Base-by-base conservation (phyloP, 805 yeast genomes). In the Wickerhamomyces bovis region DNA sequence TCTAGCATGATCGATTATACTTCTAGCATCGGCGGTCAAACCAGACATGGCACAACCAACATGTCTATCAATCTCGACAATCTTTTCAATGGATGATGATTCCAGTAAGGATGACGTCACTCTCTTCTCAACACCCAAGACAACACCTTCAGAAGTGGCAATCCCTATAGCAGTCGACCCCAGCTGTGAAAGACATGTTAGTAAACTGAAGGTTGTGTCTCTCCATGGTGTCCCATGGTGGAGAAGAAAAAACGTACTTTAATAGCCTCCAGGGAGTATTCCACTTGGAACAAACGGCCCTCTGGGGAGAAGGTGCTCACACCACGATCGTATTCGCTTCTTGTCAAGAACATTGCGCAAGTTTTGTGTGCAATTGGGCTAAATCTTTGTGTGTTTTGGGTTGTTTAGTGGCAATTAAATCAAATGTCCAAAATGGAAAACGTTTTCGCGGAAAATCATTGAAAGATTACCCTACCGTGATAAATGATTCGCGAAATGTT, bases 1-100 rank as follows among this genome's bases (percentile, higher is more conserved):
- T 60, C 99, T 77, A 18, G 99, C 99, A 62, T 94, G 99, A 65
- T 95, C 98, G 61, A 94, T 89, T 96, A 94, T 89, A 28, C 96
- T 87, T 62, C 98, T 78, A 16, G 99, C 99, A 71, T 94, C 99
- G 3, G 99, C 98, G 3, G 98, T 94, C 54, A 95, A 76, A 4
- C 99, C 99, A 53, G 95, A 83, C 97, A 94, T 94, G 57, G 99
- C 99, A 70, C 97, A 89, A 42, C 99, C 99, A 47, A 94, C 81
- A 64, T 94, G 99, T 41, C 72, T 72, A 63, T 94, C 99, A 48
- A 94, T 85, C 63, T 94, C 99, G 55, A 94, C 87, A 55, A 94
- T 90, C 68, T 94, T 94, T 64, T 95, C 99, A 62, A 95, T 90
- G 39, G 96, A 87, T 25, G 92, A 85, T 25, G 92, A 81, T 67